Evolutionary conservation across 1,284 basidiomycete genomes (phyloP).

Genomic region (Laetiporus sulphureus): DNA sequence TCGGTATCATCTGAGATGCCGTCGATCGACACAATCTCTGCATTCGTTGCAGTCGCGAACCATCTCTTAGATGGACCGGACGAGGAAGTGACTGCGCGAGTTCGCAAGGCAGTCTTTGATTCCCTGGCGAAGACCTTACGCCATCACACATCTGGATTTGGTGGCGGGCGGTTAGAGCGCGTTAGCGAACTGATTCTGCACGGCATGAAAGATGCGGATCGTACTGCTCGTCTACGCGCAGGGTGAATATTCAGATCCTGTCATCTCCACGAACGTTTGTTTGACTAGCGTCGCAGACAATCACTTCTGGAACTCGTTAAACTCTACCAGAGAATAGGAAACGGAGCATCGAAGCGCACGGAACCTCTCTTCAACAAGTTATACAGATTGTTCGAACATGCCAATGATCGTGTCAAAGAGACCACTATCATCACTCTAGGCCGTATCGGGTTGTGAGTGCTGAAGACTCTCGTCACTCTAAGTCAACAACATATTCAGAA

Average conservation of each 20-base stretch:
- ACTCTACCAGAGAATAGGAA: constrained; percentile 27
- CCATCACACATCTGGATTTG: constrained; percentile 35
- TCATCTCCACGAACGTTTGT: too few relatives aligned
- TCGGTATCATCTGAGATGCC: constrained; percentile 14
- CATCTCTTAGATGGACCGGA: constrained; percentile 41
- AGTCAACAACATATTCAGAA: not conserved
- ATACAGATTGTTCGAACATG: constrained; percentile 38
- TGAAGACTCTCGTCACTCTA: too few relatives aligned
- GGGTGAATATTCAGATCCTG: constrained; percentile 42
- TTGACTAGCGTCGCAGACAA: constrained; percentile 28
- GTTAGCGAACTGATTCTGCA: constrained; percentile 34
- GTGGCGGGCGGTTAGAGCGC: constrained; percentile 30
- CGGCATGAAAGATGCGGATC: constrained; percentile 46
- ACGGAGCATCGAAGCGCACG: constrained; percentile 25
- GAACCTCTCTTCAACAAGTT: constrained; percentile 42
- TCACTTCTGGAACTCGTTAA: constrained; percentile 43
- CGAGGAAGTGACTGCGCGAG: constrained; percentile 36
- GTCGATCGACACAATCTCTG: constrained; percentile 29
- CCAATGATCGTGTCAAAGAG: constrained; percentile 45
- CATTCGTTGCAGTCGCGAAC: constrained; percentile 32
- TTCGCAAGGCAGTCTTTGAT: constrained; percentile 40
- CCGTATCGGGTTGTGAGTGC: constrained; percentile 57
- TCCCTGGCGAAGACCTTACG: constrained; percentile 39
- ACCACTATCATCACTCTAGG: constrained; percentile 56
- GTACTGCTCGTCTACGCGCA: constrained; percentile 56